Evolutionary conservation across 768 basidiomycete species (phyloP), one percentile per base, ranked within the genome.

Genomic region (Kwoniella heveanensis): DNA sequence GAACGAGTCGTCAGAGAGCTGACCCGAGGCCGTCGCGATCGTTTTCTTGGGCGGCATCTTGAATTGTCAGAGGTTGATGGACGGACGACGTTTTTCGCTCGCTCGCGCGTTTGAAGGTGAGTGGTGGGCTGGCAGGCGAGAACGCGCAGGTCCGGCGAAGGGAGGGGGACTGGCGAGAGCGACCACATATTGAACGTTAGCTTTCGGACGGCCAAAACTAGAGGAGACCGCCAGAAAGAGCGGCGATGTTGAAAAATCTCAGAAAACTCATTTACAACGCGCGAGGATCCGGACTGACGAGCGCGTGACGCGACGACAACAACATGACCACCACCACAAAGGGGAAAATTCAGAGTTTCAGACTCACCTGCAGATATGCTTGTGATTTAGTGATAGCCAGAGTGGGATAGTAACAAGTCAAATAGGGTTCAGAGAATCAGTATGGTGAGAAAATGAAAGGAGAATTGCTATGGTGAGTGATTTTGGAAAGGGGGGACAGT

Each of bases 1-100:
- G 17, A 57, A 32, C 32, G 54, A 57, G 55, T 64, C 62, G 55
- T 64, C 62, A 1, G 62, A 64, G 10, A 64, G n/a, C 3, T 25
- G 22, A 24, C 53, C 53, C 12, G 62, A 55, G 36, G 62, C 60
- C 24, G 60, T 62, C 8, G 39, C 39, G 39, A 44, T 7, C 8
- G 60, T 21, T 26, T 47, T 12, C 24, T 52, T 39, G 19, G 60
- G 52, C 27, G 52, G 60, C 53, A 54, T 54, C 10, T 44, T 17
- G 39, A 44, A 32, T 32, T 32, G 32, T 32, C 32, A n/a, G n/a
- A n/a, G n/a, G n/a, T n/a, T n/a, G n/a, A n/a, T n/a, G n/a, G n/a
- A n/a, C n/a, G n/a, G n/a, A n/a, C n/a, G n/a, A n/a, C n/a, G n/a
- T 36, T 36, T 36, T 13, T 6, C 6, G 32, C 32, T 36, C 32